Evolutionary conservation across 768 basidiomycete species (phyloP).

Genomic region (Boletus insuetus): DNA sequence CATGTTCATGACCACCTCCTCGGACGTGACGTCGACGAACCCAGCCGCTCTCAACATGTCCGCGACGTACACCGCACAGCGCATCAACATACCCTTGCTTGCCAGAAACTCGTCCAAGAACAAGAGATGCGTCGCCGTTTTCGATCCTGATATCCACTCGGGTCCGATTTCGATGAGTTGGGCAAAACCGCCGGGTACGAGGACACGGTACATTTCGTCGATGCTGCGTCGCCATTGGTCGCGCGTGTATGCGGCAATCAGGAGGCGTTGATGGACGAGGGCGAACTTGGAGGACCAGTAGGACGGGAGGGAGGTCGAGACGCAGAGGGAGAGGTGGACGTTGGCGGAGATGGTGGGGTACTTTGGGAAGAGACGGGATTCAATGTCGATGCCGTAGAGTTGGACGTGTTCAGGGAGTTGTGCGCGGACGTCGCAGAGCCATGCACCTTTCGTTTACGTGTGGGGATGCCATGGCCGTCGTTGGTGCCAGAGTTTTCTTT

Average conservation of each 20-base stretch:
- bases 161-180: slow-evolving; percentile 32
- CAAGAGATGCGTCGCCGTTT: slow-evolving; percentile 6
- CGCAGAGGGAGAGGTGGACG: slow-evolving; percentile 22
- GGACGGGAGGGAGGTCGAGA: slow-evolving; percentile 27
- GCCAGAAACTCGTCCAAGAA: slow-evolving; percentile 13
- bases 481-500: neutral
- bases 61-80: slow-evolving; percentile 9
- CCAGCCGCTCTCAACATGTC: slow-evolving; percentile 21
- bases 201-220: slow-evolving; percentile 30
- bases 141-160: slow-evolving; percentile 13
- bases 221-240: slow-evolving; percentile 28
- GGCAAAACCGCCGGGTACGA: slow-evolving; percentile 32
- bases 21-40: slow-evolving; percentile 16
- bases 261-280: slow-evolving; percentile 33
- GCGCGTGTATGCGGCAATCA: slow-evolving; percentile 27
- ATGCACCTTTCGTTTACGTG: slow-evolving; percentile 12
- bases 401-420: slow-evolving; percentile 18
- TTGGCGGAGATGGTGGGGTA: slow-evolving; percentile 3
- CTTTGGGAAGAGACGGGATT: slow-evolving; percentile 19
- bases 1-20: slow-evolving; percentile 17
- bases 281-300: slow-evolving; percentile 32
- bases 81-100: slow-evolving; percentile 6
- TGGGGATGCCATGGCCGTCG: neutral
- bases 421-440: slow-evolving; percentile 19
- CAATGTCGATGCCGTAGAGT: slow-evolving; percentile 26